These are phyloP conservation scores for Fraxinus xanthoxyloides DNA, from an alignment of 305 asterid genomes.

Conservation along the genomic window DNA sequence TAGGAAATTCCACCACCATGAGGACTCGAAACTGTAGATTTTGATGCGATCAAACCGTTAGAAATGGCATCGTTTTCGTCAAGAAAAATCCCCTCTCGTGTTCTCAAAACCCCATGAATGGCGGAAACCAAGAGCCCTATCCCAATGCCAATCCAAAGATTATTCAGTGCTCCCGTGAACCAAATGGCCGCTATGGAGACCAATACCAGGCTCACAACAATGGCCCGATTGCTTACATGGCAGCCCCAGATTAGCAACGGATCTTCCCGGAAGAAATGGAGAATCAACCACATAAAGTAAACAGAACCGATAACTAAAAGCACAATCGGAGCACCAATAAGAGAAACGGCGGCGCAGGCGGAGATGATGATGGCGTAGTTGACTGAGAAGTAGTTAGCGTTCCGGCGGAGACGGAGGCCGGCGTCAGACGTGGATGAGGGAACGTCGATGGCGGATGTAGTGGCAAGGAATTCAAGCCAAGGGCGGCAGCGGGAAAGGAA, in stretches of 20 bases:
- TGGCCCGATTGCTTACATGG: conserved; percentile 49
- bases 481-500: conserved; percentile 64
- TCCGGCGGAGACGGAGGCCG: conserved; percentile 47
- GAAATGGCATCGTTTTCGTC: conserved; percentile 68
- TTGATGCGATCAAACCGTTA: conserved; percentile 44
- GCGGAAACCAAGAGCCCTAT: conserved; percentile 43
- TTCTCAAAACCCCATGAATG: conserved; percentile 59
- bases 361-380: conserved; percentile 56
- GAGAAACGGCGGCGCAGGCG: conserved; percentile 51
- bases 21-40: conserved; percentile 13
- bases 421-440: conserved; percentile 55
- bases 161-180: conserved; percentile 45
- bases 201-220: conserved; percentile 38
- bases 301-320: conserved; percentile 40
- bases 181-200: conserved; percentile 36
- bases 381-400: conserved; percentile 53
- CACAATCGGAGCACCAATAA: conserved; percentile 50
- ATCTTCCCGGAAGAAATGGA: conserved; percentile 70
- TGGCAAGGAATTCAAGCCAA: conserved; percentile 74
- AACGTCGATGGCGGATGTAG: conserved; percentile 40
- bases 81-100: conserved; percentile 61
- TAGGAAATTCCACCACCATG: conserved; percentile 27
- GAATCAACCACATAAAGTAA: conserved; percentile 57
- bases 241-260: conserved; percentile 59
- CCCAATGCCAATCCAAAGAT: conserved; percentile 50